Evolutionary conservation across 306 rosid genomes (phyloP), one percentile per base, ranked within the genome.

Genomic region (Mimosa pudica): DNA sequence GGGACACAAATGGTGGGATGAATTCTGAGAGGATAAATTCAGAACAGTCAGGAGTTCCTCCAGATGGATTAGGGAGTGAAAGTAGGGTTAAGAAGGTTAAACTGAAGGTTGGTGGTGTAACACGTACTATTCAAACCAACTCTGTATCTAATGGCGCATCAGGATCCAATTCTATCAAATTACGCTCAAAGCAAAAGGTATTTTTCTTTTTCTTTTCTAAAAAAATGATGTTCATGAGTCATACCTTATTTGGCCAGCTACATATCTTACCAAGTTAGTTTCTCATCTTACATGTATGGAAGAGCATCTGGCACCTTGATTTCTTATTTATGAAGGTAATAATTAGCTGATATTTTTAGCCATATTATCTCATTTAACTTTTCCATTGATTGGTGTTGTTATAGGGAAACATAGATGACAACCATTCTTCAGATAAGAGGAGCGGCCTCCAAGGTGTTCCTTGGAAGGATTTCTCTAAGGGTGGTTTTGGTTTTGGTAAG

Each of bases 81-180:
- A 91, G 49, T 72, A 89, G 81, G 88, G 91, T 93, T 74, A 95
- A 93, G 78, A 95, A 90, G 86, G 92, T 93, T 71, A 95, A 91
- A 82, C 98, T 95, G 73, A 95, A 82, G 89, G 96, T 93, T 77
- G 86, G 96, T 41, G 97, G 98, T 46, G 92, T 87, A 68, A 91
- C 88, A 0, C 89, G 90, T 10, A 91, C 98, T 44, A 90, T 91
- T 87, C 90, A 89, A 88, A 89, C 97, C 71, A 91, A 89, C 80
- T 84, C 96, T 65, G 74, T 88, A 58, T 85, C 91, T 52, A 94
- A 91, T 68, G 96, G 94, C 41, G 84, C 86, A 36, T 68, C 88
- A 0, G 91, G 87, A 74, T 79, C 89, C 8, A 97, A 91, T 68
- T 82, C 80, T 65, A 68, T 90, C 33, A 82, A 82, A 81, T 77